phyloP scores from a whole-genome alignment of 345 rosid genomes.

The Syzygium aqueum region DNA sequence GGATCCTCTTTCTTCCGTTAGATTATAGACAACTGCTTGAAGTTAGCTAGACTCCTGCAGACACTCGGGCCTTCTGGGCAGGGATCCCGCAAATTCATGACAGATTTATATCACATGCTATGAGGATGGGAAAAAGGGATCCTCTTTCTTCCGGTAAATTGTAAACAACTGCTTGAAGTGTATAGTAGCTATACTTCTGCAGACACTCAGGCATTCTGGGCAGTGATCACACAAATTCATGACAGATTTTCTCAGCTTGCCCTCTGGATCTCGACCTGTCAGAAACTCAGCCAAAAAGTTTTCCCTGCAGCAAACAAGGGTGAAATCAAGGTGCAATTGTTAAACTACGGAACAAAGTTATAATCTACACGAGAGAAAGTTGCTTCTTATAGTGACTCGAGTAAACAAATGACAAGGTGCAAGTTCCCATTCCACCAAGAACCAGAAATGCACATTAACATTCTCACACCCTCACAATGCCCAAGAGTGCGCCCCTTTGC shows the following conservation, averaged over 20 bases:
- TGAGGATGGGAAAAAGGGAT: conserved; percentile 6
- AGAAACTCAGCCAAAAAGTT: conserved; percentile 16
- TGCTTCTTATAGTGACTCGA: not conserved
- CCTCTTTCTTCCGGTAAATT: conserved; percentile 13
- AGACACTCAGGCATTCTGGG: conserved; percentile 2
- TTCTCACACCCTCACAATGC: not conserved
- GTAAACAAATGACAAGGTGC: not conserved
- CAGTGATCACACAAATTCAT: conserved; percentile 9
- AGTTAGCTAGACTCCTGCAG: conserved; percentile 10
- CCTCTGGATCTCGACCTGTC: conserved; percentile 11
- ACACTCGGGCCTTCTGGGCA: conserved; percentile 7
- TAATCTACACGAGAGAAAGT: not conserved
- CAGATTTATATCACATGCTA: conserved; percentile 4
- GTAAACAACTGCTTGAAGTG: conserved; percentile 16
- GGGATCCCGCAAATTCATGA: conserved; percentile 3
- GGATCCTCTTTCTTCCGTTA: conserved; percentile 14
- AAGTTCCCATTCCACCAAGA: not conserved
- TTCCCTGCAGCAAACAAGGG: conserved; percentile 2
- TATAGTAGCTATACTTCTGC: conserved; percentile 4
- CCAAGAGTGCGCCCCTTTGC: not conserved
- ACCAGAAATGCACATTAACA: not conserved
- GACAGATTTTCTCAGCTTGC: conserved; percentile 15
- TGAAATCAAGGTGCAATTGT: not conserved
- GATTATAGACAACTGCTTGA: conserved; percentile 14
- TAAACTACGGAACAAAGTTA: not conserved